Conservation (phyloP, 116 monocot genomes). For the Iris pallida region DNA sequence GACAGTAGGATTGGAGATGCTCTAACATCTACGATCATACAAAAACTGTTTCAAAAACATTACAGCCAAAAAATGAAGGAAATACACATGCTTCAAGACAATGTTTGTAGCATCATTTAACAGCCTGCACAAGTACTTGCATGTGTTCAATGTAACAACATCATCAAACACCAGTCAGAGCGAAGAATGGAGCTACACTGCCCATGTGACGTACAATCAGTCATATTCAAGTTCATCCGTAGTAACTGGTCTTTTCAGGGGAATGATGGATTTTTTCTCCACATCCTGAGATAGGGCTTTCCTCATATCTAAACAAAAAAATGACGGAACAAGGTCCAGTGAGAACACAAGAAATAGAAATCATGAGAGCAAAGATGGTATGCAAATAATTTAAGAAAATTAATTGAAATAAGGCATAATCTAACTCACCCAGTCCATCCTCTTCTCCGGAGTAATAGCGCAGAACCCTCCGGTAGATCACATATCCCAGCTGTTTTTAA, state of each 20-base stretch:
- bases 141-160: no score
- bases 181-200: no score
- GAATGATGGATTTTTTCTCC: conserved; percentile 82
- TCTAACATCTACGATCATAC: no score
- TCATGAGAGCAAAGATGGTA: not conserved
- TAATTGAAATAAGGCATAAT: not conserved
- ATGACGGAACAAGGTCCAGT: not conserved
- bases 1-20: no score
- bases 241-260: conserved; percentile 59
- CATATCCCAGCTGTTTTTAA: conserved; percentile 65
- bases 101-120: no score
- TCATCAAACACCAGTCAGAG: no score
- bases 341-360: not conserved
- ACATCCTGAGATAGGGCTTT: conserved; percentile 83
- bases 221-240: conserved; percentile 77
- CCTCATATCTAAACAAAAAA: conserved; percentile 79
- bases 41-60: no score
- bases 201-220: conserved; percentile 1
- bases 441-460: conserved; percentile 99
- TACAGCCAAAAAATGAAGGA: no score
- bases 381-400: not conserved
- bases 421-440: conserved; percentile 74
- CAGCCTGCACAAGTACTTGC: no score
- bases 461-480: conserved; percentile 81
- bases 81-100: no score